Evolutionary conservation across 2,329 filamentous ascomycete species (phyloP).

Genomic region (Penicillium sp.): DNA sequence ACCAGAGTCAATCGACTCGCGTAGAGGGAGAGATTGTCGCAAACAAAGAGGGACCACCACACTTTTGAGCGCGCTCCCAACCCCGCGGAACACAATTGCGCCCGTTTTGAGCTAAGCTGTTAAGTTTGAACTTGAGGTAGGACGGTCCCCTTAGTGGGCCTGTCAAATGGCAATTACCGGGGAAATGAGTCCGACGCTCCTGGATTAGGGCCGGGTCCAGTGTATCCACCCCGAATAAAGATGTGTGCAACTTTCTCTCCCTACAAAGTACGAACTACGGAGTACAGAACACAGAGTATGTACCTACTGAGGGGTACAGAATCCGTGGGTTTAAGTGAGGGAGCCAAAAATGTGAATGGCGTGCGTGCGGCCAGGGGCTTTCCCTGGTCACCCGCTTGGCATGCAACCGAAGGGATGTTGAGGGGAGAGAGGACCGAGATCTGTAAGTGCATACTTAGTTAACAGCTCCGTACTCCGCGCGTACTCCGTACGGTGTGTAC

Average conservation of each 20-base stretch:
- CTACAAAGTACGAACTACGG: background rate
- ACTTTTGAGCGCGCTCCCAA: background rate
- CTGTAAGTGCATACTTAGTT: no score
- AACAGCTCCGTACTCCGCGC: no score
- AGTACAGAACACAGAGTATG: background rate
- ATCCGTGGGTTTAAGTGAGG: no score
- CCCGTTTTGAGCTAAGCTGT: background rate
- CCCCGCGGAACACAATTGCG: background rate
- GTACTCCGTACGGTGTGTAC: background rate
- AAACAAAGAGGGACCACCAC: background rate
- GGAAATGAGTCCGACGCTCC: slow-evolving; percentile 5
- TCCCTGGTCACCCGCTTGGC: slow-evolving; percentile 7
- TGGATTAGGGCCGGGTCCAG: slow-evolving; percentile 7
- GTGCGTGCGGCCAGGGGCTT: background rate
- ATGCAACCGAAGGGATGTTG: slow-evolving; percentile 2
- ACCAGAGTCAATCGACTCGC: background rate
- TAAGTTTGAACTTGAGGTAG: background rate
- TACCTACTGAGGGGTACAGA: background rate
- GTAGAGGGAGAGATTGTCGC: background rate
- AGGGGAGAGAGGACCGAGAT: no score
- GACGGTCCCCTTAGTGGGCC: slow-evolving; percentile 2
- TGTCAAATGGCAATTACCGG: slow-evolving; percentile 9
- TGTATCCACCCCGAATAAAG: background rate
- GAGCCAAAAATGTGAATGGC: background rate
- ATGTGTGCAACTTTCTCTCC: background rate